Conservation (phyloP, 2,329 filamentous ascomycete species). For the Fusarium drepaniforme region DNA sequence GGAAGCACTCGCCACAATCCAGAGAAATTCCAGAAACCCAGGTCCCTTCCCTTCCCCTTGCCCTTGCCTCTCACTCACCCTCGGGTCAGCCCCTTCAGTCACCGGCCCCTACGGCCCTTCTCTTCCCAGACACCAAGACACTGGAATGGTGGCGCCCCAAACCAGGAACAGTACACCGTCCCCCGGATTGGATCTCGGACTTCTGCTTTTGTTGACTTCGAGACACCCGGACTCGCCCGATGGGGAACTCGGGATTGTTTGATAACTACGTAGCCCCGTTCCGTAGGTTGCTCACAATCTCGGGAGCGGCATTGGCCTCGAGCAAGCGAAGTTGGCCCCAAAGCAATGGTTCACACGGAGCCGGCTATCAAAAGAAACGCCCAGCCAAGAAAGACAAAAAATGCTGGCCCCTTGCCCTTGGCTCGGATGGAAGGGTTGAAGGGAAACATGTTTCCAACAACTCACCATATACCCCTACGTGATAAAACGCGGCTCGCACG, state of each 20-base stretch:
- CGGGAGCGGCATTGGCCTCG: slow-evolving; percentile 31
- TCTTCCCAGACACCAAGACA: slow-evolving; percentile 7
- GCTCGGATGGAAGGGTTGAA: slow-evolving; percentile 41
- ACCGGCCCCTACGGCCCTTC: slow-evolving; percentile 22
- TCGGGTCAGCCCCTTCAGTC: slow-evolving; percentile 13
- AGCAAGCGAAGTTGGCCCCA: slow-evolving; percentile 31
- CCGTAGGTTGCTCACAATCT: slow-evolving; percentile 27
- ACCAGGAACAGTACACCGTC: slow-evolving; percentile 27
- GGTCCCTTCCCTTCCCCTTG: slow-evolving; percentile 22
- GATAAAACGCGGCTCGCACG: slow-evolving; percentile 27
- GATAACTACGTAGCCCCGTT: neutral
- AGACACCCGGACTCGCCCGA: slow-evolving; percentile 36
- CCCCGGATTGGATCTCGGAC: slow-evolving; percentile 6
- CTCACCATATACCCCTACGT: slow-evolving; percentile 20
- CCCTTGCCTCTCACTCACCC: slow-evolving; percentile 5
- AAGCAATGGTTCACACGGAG: slow-evolving; percentile 18
- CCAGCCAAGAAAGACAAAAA: slow-evolving; percentile 4
- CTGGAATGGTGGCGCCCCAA: slow-evolving; percentile 38
- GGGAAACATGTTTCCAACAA: slow-evolving; percentile 29
- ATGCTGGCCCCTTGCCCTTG: slow-evolving; percentile 19
- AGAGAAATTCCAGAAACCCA: slow-evolving; percentile 36
- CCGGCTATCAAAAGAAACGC: slow-evolving; percentile 8
- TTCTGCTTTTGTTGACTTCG: slow-evolving; percentile 32
- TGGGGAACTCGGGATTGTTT: slow-evolving; percentile 26
- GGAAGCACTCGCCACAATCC: slow-evolving; percentile 39